A percentile compares a stretch with the other conserved stretches of the same genome.
These are phyloP conservation scores for Neobulgaria alba DNA, from an alignment of 2,329 filamentous ascomycete species.

Conservation along the genomic window DNA sequence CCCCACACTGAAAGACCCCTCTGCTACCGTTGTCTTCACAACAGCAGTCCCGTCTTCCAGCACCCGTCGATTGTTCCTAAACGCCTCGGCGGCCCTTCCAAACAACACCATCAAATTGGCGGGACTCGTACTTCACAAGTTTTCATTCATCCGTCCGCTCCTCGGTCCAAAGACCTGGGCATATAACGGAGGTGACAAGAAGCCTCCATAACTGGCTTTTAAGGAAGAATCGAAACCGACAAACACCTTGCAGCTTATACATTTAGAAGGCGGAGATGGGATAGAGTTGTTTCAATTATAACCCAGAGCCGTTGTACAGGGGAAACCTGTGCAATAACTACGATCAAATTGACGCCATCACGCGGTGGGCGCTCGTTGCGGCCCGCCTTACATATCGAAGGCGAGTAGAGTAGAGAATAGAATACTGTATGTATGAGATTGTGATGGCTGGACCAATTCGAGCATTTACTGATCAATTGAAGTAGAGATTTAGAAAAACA, in stretches of 20 bases:
- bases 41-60: background rate
- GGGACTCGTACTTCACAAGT: slow-evolving; percentile 64
- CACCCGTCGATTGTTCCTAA: background rate
- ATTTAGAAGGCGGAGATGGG: slow-evolving; percentile 10
- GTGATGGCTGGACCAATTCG: too few relatives aligned
- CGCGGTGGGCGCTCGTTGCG: slow-evolving; percentile 46
- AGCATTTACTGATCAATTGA: too few relatives aligned
- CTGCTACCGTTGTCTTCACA: background rate
- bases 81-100: slow-evolving; percentile 27
- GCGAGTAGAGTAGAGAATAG: slow-evolving; percentile 4
- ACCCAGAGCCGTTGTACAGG: slow-evolving; percentile 25
- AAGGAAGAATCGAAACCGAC: too few relatives aligned
- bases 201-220: slow-evolving; percentile 82
- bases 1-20: background rate
- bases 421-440: background rate
- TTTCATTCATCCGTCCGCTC: slow-evolving; percentile 78
- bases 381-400: slow-evolving; percentile 33
- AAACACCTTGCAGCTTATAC: slow-evolving; percentile 6
- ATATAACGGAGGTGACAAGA: slow-evolving; percentile 93
- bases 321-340: slow-evolving; percentile 29
- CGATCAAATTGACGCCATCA: slow-evolving; percentile 42
- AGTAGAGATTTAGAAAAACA: too few relatives aligned
- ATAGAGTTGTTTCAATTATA: slow-evolving; percentile 14
- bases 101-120: slow-evolving; percentile 77
- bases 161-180: slow-evolving; percentile 89